Evolutionary conservation across 306 rosid species (phyloP), one percentile per base, ranked within the genome.

Genomic region (Leucaena leucocephala): DNA sequence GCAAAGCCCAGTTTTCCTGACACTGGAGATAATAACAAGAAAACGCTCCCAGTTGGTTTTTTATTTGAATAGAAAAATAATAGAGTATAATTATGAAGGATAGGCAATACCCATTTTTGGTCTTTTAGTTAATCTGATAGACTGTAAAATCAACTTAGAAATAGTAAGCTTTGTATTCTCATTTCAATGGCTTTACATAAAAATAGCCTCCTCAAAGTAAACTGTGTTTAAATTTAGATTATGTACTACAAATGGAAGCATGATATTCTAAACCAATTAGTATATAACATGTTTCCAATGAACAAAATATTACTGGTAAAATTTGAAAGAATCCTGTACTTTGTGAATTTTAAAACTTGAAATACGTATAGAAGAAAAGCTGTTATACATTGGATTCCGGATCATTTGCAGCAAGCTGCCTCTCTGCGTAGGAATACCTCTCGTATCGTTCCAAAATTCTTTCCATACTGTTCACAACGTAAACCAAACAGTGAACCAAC

Each of bases 401-500:
- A 63, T 84, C 87, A 79, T 52, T 82, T 80, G 86, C 74, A 59
- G 68, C 78, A 74, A 81, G 84, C 81, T 86, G 92, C 84, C 85
- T 88, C 81, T 93, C 97, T 12, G 93, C 81, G 58, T 84, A 88
- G 16, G 97, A 88, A 74, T 87, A 83, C 82, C 98, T 88, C 59
- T 93, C 98, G 72, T 93, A 93, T 50, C 97, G 88, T 83, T 93
- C 98, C 36, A 93, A 89, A 78, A 93, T 93, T 55, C 81, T 87
- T 78, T 89, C 97, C 98, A 93, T 91, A 77, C 98, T 93, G 88
- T 75, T 43, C 35, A 35, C 52, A 14, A 70, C 15, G 8, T 7
- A 69, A 54, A 54, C 19, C 7, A 10, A 72, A 10, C 57, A 1
- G 57, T 54, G 7, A 54, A 2, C 27, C 33, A 54, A 17, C 33